Evolutionary conservation across 345 rosid genomes (phyloP), one percentile per base, ranked within the genome.

Genomic region (Alliaria petiolata): DNA sequence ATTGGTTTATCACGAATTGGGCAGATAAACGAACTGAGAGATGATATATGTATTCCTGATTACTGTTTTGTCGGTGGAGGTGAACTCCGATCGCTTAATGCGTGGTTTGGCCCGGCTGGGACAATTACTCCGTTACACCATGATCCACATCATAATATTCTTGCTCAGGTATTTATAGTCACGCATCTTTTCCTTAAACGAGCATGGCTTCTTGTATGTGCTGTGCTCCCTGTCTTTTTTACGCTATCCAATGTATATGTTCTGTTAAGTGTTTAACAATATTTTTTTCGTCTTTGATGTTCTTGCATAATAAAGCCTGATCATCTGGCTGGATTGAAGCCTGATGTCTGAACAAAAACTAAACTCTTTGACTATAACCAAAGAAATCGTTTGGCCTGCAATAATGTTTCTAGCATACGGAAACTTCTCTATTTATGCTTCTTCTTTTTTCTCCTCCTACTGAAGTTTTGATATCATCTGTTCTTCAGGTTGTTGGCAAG

Each of bases 51-150:
- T 78, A 72, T 83, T 75, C 99, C 97, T 40, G 99, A 95, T 62
- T 95, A 95, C 79, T 95, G 97, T 84, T 95, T 77, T 75, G 80
- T 85, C 72, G 98, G 95, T 59, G 97, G 96, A n/a, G 99, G 95
- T 38, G 95, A 89, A 82, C 81, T 95, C 69, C 87, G 81, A 58
- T 82, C 97, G 49, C 77, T 95, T 20, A 95, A 95, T 81, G 96
- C 97, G 40, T 95, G 97, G 99, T 95, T 95, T 74, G 99, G 97
- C 71, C 98, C 98, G 26, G 85, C 88, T 44, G 93, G 96, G 51
- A 93, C 97, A 1, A 93, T 93, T 61, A 93, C 98, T 33, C 98
- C 98, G 5, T 69, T 93, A 83, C 98, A 93, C 77, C 97, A 93
- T 81, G 98, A 93, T 76, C 98, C 98, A 25, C 98, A 93, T 83